These are phyloP conservation scores for Metarhizium rileyi DNA, from an alignment of 2,329 filamentous ascomycete species.

Conservation along the genomic window DNA sequence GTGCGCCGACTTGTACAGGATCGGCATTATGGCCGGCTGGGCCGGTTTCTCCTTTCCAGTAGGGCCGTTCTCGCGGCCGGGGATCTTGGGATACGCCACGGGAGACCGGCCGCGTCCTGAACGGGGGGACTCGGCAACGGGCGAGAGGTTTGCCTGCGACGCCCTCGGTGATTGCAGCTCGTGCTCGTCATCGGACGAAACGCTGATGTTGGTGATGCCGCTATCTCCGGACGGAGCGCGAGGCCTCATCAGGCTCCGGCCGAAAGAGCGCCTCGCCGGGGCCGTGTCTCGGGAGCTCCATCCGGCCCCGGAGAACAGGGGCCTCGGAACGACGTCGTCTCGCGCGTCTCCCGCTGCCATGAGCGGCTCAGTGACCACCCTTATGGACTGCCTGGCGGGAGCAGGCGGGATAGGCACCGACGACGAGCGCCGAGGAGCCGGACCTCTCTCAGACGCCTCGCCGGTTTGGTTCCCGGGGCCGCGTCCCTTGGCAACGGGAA, in stretches of 20 bases:
- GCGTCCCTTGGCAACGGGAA: constrained; percentile 10
- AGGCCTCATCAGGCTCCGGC: constrained; percentile 14
- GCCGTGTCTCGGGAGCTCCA: constrained; percentile 11
- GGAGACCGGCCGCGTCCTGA: constrained; percentile 22
- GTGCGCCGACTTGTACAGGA: constrained; percentile 24
- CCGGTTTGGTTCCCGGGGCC: not conserved
- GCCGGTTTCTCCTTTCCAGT: constrained; percentile 14
- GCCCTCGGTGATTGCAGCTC: constrained; percentile 12
- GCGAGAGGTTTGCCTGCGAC: constrained; percentile 30
- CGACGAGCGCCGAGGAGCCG: not conserved
- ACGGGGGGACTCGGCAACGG: constrained; percentile 38
- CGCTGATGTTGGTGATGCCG: constrained; percentile 23
- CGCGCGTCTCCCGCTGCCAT: not conserved
- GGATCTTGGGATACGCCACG: constrained; percentile 22
- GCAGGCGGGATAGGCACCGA: not conserved
- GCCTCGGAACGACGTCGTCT: constrained; percentile 9
- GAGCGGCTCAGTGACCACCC: constrained; percentile 3
- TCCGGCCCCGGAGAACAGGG: constrained; percentile 16
- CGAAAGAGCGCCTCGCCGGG: constrained; percentile 11
- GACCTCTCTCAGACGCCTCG: not conserved
- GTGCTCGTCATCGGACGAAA: constrained; percentile 18
- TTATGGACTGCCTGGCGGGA: not conserved
- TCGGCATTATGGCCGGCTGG: constrained; percentile 23
- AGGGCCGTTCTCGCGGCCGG: constrained; percentile 10
- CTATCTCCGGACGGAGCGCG: constrained; percentile 21